Evolutionary conservation across 495 filamentous ascomycete species (phyloP).

Genomic region (Aspergillus steynii): DNA sequence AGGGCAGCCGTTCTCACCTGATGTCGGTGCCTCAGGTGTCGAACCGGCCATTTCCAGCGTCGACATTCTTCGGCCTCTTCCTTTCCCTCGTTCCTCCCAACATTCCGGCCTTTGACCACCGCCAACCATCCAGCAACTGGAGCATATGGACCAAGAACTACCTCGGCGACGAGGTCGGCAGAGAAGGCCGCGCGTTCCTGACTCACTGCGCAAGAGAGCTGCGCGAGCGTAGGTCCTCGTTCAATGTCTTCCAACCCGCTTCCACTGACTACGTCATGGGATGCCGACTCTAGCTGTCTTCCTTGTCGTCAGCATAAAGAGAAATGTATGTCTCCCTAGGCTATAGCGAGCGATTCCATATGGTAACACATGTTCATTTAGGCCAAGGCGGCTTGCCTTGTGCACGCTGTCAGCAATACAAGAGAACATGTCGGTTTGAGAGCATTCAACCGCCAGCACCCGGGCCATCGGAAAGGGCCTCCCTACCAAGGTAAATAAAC

Average conservation of each 20-base stretch:
- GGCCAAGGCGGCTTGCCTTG: slow-evolving; percentile 21
- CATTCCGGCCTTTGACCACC: too few relatives aligned
- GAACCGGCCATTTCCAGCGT: too few relatives aligned
- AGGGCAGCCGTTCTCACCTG: too few relatives aligned
- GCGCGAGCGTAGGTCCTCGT: slow-evolving; percentile 8
- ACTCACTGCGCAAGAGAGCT: slow-evolving; percentile 9
- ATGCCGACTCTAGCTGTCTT: slow-evolving; percentile 9
- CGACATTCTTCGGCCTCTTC: too few relatives aligned
- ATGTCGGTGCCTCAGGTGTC: too few relatives aligned
- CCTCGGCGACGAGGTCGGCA: slow-evolving; percentile 2
- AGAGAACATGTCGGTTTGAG: slow-evolving; percentile 16
- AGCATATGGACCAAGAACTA: not conserved
- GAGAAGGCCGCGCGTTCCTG: slow-evolving; percentile 9
- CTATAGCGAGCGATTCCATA: not conserved
- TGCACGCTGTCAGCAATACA: slow-evolving; percentile 17
- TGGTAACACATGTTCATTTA: not conserved
- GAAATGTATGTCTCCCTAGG: slow-evolving; percentile 12
- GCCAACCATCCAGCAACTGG: not conserved
- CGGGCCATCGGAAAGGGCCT: not conserved
- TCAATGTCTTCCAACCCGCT: not conserved
- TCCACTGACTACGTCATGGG: not conserved
- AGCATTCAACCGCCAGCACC: not conserved
- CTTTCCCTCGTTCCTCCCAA: too few relatives aligned
- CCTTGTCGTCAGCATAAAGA: slow-evolving; percentile 20
- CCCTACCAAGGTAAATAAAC: not conserved